A percentile compares a stretch with the other conserved stretches of the same genome.
These are phyloP conservation scores for Epichloe uncinata DNA, from an alignment of 2,329 filamentous ascomycete genomes.

Conservation along the genomic window DNA sequence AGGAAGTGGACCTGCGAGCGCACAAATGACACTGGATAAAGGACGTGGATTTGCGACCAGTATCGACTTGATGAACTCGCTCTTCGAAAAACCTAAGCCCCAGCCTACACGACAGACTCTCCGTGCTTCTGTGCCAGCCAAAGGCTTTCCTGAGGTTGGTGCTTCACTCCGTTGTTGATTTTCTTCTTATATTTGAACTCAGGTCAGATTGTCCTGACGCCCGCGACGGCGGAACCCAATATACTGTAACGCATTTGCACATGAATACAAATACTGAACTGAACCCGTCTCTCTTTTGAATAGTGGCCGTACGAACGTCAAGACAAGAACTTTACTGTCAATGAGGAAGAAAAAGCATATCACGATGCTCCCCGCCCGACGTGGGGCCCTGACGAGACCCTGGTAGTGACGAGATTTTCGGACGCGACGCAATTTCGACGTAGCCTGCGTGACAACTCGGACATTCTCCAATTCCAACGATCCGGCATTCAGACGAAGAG, in stretches of 20 bases:
- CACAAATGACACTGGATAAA: conserved; percentile 27
- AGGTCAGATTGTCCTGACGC: conserved; percentile 12
- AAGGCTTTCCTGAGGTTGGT: conserved; percentile 85
- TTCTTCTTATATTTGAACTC: conserved; percentile 14
- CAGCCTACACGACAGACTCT: conserved; percentile 43
- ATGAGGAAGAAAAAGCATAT: conserved; percentile 50
- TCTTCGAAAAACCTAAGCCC: conserved; percentile 64
- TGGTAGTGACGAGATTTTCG: conserved; percentile 43
- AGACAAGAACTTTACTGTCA: conserved; percentile 54
- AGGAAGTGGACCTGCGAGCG: conserved; percentile 16
- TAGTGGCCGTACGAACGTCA: conserved; percentile 84
- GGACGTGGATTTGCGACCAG: conserved; percentile 66
- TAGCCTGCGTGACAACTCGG: conserved; percentile 12
- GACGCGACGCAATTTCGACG: conserved; percentile 26
- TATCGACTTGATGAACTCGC: conserved; percentile 91
- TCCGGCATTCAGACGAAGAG: conserved; percentile 46
- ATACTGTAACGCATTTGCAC: neutral
- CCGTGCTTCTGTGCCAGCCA: conserved; percentile 37
- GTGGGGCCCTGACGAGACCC: conserved; percentile 62
- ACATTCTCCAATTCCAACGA: conserved; percentile 21
- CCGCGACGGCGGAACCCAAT: neutral
- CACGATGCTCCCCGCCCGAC: conserved; percentile 64
- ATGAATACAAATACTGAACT: conserved; percentile 23
- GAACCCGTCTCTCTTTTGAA: conserved; percentile 8
- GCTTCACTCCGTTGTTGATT: conserved; percentile 21